These are phyloP conservation scores for Salvia hispanica DNA, from an alignment of 257 asterid species.

Conservation along the genomic window DNA sequence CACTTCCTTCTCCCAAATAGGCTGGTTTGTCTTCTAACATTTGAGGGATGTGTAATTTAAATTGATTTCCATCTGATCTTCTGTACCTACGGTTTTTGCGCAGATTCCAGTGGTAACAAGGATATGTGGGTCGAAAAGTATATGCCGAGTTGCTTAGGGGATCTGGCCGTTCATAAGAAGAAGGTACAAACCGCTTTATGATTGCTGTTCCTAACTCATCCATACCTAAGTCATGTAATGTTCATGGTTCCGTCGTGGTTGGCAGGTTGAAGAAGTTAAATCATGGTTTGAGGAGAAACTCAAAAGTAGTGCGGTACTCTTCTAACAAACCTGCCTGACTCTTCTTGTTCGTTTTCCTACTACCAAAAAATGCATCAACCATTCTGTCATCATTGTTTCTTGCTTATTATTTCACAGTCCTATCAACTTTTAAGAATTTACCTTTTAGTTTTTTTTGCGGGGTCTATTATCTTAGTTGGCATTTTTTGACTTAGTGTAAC, in stretches of 20 bases:
- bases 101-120: conserved; percentile 52
- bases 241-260: conserved; percentile 31
- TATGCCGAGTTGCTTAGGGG: conserved; percentile 70
- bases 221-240: conserved; percentile 20
- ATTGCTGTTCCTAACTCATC: conserved; percentile 18
- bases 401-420: conserved; percentile 12
- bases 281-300: conserved; percentile 77
- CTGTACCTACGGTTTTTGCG: conserved; percentile 20
- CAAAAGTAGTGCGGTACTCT: conserved; percentile 48
- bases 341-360: neutral
- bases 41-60: conserved; percentile 18
- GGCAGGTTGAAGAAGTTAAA: conserved; percentile 91
- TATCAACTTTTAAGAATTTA: conserved; percentile 1
- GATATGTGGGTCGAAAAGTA: conserved; percentile 79
- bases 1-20: conserved; percentile 2
- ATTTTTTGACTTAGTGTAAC: neutral
- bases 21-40: conserved; percentile 23
- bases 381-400: neutral
- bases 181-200: conserved; percentile 49
- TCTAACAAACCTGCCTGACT: conserved; percentile 9
- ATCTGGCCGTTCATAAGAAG: conserved; percentile 91
- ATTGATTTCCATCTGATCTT: conserved; percentile 28
- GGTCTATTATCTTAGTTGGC: conserved; percentile 2
- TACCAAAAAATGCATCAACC: conserved; percentile 3
- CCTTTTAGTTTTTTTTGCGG: neutral